A percentile compares a stretch with the other conserved stretches of the same genome.
These are phyloP conservation scores for Aspergillus melleus DNA, from an alignment of 2,329 filamentous ascomycete species.

Conservation along the genomic window DNA sequence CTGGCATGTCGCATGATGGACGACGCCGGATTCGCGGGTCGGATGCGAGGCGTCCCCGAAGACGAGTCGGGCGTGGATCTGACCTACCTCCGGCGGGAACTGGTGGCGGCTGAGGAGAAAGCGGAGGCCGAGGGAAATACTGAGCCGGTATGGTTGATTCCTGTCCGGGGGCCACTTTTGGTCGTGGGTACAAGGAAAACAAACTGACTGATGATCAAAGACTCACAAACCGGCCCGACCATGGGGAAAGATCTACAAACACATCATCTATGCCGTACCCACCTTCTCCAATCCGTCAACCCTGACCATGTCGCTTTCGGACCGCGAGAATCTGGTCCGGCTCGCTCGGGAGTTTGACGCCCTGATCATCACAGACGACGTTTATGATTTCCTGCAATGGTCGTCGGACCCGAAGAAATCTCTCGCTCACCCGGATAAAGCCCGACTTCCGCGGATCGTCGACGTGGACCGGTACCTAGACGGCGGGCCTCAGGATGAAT, in stretches of 20 bases:
- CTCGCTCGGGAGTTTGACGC: constrained; percentile 78
- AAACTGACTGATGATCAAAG: constrained; percentile 29
- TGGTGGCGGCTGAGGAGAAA: constrained; percentile 52
- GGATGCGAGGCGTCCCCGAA: constrained; percentile 70
- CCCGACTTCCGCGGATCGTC: constrained; percentile 67
- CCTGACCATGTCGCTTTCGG: constrained; percentile 71
- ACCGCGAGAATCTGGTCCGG: constrained; percentile 68
- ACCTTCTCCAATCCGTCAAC: constrained; percentile 88
- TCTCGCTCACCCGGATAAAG: constrained; percentile 33
- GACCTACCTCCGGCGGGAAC: constrained; percentile 54
- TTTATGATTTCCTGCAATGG: constrained; percentile 93
- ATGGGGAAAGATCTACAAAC: constrained; percentile 76
- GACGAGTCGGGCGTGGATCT: constrained; percentile 76
- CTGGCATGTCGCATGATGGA: constrained; percentile 83
- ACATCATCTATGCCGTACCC: constrained; percentile 85
- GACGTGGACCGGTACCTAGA: constrained; percentile 74
- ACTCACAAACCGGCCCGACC: constrained; percentile 59
- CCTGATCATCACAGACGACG: constrained; percentile 84
- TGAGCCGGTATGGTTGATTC: constrained; percentile 42
- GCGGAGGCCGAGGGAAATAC: constrained; percentile 40
- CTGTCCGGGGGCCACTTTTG: background rate
- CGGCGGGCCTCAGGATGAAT: constrained; percentile 60
- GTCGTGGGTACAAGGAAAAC: background rate
- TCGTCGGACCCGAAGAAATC: constrained; percentile 39
- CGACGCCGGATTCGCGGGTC: constrained; percentile 71